Conservation (phyloP, 2,329 filamentous ascomycete species). For the Verticillium albo-atrum region DNA sequence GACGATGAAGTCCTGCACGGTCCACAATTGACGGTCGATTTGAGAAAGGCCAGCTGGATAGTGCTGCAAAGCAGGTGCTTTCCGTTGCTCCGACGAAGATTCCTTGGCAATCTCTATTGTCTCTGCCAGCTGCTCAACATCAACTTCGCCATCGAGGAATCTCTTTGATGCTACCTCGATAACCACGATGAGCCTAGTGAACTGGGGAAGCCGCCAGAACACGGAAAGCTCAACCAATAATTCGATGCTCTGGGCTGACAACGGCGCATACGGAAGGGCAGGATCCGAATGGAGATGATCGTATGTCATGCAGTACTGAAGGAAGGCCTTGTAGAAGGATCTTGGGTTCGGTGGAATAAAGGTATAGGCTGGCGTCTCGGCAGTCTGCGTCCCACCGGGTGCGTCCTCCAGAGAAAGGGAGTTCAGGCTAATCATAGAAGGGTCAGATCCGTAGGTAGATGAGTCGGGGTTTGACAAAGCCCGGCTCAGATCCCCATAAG, state of each 20-base stretch:
- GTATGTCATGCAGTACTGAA: slow-evolving; percentile 70
- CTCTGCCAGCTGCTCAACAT: slow-evolving; percentile 74
- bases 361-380: slow-evolving; percentile 69
- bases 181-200: slow-evolving; percentile 73
- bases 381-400: slow-evolving; percentile 42
- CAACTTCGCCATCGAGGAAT: slow-evolving; percentile 78
- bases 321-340: slow-evolving; percentile 75
- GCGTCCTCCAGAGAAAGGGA: slow-evolving; percentile 59
- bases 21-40: slow-evolving; percentile 61
- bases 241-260: slow-evolving; percentile 78
- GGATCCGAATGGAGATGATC: slow-evolving; percentile 54
- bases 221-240: slow-evolving; percentile 79
- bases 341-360: slow-evolving; percentile 86
- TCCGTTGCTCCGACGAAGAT: slow-evolving; percentile 61
- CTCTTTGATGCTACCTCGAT: slow-evolving; percentile 82
- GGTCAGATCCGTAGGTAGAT: slow-evolving; percentile 50
- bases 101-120: slow-evolving; percentile 81
- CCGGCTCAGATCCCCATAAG: slow-evolving; percentile 48
- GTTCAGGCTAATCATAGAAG: slow-evolving; percentile 58
- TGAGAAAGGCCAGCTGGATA: slow-evolving; percentile 46
- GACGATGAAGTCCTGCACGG: slow-evolving; percentile 60
- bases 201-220: slow-evolving; percentile 85
- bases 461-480: slow-evolving; percentile 44
- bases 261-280: slow-evolving; percentile 42
- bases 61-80: slow-evolving; percentile 51